These are phyloP conservation scores for Cladophialophora exuberans DNA, from an alignment of 2,329 filamentous ascomycete genomes.

Conservation along the genomic window DNA sequence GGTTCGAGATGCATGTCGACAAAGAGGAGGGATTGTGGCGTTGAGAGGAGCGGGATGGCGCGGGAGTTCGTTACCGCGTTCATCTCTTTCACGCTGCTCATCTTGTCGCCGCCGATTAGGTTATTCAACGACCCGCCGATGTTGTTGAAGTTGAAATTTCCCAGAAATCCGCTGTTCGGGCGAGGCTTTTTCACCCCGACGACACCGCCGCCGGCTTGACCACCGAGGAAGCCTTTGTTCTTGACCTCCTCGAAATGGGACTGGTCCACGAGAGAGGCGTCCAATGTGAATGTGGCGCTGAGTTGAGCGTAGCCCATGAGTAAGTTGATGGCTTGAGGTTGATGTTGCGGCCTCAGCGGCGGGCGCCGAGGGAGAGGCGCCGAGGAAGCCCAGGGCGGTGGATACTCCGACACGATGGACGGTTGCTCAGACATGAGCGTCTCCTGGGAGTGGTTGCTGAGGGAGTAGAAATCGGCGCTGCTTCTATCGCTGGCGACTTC, in stretches of 20 bases:
- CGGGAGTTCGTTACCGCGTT: slow-evolving; percentile 82
- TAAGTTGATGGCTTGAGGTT: slow-evolving; percentile 69
- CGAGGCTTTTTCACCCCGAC: slow-evolving; percentile 72
- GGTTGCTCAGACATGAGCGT: slow-evolving; percentile 88
- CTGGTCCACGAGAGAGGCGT: slow-evolving; percentile 87
- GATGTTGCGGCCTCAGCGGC: slow-evolving; percentile 33
- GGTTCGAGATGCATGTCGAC: slow-evolving; percentile 87
- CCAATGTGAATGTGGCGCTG: slow-evolving; percentile 86
- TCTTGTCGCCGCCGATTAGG: slow-evolving; percentile 80
- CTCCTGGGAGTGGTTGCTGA: slow-evolving; percentile 94
- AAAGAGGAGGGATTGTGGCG: slow-evolving; percentile 92
- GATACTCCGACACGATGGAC: slow-evolving; percentile 41
- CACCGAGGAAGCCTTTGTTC: slow-evolving; percentile 85
- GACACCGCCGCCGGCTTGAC: slow-evolving; percentile 79
- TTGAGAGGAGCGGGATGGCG: slow-evolving; percentile 87
- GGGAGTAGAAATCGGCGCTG: slow-evolving; percentile 91
- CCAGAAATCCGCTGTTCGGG: slow-evolving; percentile 77
- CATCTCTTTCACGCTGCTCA: slow-evolving; percentile 96
- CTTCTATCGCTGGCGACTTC: slow-evolving; percentile 78
- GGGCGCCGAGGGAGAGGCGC: slow-evolving; percentile 58
- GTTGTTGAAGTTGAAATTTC: slow-evolving; percentile 83
- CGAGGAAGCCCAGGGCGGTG: slow-evolving; percentile 38
- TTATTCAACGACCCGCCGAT: slow-evolving; percentile 87
- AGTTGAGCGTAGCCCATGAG: slow-evolving; percentile 99
- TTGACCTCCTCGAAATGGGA: slow-evolving; percentile 95